phyloP scores from a whole-genome alignment of 73 alveolate species.

The Stentor roeselii region DNA sequence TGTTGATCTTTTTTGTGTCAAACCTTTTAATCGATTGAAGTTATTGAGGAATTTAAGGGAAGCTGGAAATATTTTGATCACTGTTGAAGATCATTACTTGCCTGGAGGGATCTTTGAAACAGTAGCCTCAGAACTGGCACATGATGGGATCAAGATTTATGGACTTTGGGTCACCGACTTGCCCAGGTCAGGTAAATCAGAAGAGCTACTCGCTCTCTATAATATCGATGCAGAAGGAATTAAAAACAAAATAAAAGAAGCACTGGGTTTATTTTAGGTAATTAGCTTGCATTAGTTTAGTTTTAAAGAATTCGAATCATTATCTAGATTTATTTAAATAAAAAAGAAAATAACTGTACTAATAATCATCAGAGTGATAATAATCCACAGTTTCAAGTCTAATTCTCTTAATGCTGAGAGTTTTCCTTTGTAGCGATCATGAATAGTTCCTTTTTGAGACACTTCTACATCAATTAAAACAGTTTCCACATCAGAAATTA shows the following conservation, averaged over 20 bases:
- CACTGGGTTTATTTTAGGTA: too few species aligned
- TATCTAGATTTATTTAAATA: too few species aligned
- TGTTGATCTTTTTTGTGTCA: slow-evolving; percentile 63
- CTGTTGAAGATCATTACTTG: slow-evolving; percentile 72
- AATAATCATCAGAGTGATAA: too few species aligned
- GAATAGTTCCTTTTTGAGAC: too few species aligned
- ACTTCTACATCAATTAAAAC: too few species aligned
- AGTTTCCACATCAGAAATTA: too few species aligned
- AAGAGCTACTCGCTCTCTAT: slow-evolving; percentile 45
- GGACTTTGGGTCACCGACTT: slow-evolving; percentile 48
- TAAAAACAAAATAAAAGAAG: slow-evolving; percentile 45
- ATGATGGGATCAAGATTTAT: slow-evolving; percentile 45
- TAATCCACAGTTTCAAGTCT: too few species aligned
- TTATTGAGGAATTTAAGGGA: slow-evolving; percentile 36
- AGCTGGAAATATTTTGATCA: slow-evolving; percentile 38
- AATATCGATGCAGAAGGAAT: slow-evolving; percentile 51
- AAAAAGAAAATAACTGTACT: too few species aligned
- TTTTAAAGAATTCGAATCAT: too few species aligned
- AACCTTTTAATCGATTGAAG: slow-evolving; percentile 58
- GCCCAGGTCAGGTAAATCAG: slow-evolving; percentile 72
- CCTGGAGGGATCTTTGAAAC: slow-evolving; percentile 72
- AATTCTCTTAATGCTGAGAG: too few species aligned
- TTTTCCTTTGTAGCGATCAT: too few species aligned
- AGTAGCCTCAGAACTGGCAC: slow-evolving; percentile 49
- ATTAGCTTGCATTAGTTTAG: too few species aligned